A percentile compares a stretch with the other conserved stretches of the same genome.
phyloP scores from a whole-genome alignment of 148 eudicot genomes.

The Oxyria digyna region DNA sequence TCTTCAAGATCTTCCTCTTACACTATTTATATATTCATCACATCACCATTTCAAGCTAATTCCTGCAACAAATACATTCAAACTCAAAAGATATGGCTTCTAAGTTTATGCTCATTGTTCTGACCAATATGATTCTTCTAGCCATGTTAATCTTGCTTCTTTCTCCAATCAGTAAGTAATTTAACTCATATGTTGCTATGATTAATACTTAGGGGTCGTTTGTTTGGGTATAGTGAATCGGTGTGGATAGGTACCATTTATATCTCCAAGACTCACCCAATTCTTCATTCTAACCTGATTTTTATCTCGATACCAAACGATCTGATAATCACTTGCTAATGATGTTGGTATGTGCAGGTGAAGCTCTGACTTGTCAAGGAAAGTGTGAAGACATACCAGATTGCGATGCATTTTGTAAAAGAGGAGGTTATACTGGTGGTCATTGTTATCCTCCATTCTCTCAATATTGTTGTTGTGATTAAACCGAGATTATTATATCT shows the following conservation, averaged over 20 bases:
- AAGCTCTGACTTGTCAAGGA: background rate
- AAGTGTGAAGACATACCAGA: background rate
- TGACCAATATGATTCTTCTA: background rate
- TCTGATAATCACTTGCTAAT: no score
- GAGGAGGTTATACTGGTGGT: background rate
- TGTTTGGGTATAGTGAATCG: no score
- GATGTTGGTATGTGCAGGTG: background rate
- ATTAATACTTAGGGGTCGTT: no score
- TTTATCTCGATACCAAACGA: no score
- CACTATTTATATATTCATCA: background rate
- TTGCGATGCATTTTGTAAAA: background rate
- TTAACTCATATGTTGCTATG: no score
- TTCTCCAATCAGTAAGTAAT: background rate
- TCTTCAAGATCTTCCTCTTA: background rate
- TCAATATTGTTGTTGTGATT: background rate
- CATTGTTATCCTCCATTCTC: background rate
- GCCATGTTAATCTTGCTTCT: background rate
- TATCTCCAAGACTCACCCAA: no score
- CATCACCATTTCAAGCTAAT: background rate
- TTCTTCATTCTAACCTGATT: no score
- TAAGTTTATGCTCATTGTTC: background rate
- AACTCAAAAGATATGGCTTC: background rate
- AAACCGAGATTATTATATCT: background rate
- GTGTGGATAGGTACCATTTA: no score
- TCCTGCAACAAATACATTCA: background rate